These are phyloP conservation scores for Pythium scleroteichum DNA, from an alignment of 352 stramenopile genomes.

Conservation along the genomic window DNA sequence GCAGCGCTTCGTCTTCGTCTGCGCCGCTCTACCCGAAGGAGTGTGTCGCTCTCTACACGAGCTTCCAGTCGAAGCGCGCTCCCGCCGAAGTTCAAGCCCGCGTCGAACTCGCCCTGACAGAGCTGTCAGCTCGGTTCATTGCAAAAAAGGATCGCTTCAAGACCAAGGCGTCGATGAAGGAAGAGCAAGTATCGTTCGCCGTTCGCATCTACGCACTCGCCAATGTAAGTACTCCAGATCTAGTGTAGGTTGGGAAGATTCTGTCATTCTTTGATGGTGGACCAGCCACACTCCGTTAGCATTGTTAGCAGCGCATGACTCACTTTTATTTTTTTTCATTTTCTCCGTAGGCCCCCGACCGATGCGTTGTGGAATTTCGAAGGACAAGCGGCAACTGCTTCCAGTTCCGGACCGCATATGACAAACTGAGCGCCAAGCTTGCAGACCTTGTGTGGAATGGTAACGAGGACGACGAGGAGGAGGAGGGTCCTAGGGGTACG, in stretches of 20 bases:
- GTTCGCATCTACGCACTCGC: conserved; percentile 69
- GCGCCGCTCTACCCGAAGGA: conserved; percentile 56
- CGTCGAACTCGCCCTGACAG: conserved; percentile 53
- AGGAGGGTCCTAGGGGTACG: conserved; percentile 9
- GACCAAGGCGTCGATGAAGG: conserved; percentile 64
- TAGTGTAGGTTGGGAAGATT: not conserved
- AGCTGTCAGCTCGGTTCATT: conserved; percentile 48
- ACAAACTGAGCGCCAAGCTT: conserved; percentile 56
- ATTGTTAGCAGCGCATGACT: not conserved
- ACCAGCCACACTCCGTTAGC: not conserved
- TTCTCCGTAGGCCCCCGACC: conserved; percentile 39
- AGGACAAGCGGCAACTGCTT: conserved; percentile 68
- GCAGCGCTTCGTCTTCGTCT: conserved; percentile 3
- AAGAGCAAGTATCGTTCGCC: conserved; percentile 54
- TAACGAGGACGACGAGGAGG: conserved; percentile 35
- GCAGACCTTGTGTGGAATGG: conserved; percentile 55
- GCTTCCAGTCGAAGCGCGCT: conserved; percentile 59
- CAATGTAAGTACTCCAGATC: conserved; percentile 53
- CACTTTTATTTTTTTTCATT: conserved; percentile 11
- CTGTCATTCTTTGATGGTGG: not conserved
- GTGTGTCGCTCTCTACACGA: conserved; percentile 73
- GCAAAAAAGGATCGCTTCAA: conserved; percentile 70
- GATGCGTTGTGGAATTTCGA: conserved; percentile 72
- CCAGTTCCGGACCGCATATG: conserved; percentile 75
- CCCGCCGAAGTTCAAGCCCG: conserved; percentile 54